phyloP scores from a whole-genome alignment of 495 filamentous ascomycete species.

The Hypoxylon perforatum region DNA sequence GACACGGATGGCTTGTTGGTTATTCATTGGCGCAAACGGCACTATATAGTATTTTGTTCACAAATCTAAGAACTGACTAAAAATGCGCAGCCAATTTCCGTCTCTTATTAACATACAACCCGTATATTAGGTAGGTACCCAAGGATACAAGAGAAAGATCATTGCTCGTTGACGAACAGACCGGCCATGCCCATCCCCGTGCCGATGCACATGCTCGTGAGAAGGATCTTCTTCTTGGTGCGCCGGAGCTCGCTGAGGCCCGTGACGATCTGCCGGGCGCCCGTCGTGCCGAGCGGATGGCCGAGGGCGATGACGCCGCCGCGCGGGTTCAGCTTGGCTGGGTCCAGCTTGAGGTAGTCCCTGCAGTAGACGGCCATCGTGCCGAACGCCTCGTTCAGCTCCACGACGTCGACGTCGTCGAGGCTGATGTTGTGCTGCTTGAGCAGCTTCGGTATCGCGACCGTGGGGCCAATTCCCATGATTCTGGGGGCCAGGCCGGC shows the following conservation, averaged over 20 bases:
- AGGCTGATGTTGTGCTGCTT: constrained; percentile 80
- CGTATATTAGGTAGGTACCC: background rate
- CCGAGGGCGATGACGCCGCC: constrained; percentile 84
- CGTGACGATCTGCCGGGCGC: constrained; percentile 83
- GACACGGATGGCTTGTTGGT: background rate
- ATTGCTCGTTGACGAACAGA: constrained; percentile 83
- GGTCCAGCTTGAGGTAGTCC: constrained; percentile 78
- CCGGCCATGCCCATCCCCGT: constrained; percentile 87
- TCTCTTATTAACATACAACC: background rate
- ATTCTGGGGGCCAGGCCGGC: constrained; percentile 90
- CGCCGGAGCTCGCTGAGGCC: constrained; percentile 82
- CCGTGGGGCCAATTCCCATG: constrained; percentile 96
- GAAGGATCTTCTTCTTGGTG: constrained; percentile 82
- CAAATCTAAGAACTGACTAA: background rate
- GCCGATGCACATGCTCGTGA: constrained; percentile 91
- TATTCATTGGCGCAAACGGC: background rate
- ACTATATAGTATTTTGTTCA: constrained; percentile 1
- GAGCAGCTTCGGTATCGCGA: constrained; percentile 95
- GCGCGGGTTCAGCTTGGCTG: constrained; percentile 87
- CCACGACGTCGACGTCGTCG: constrained; percentile 86
- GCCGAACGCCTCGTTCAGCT: constrained; percentile 98
- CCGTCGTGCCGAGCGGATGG: constrained; percentile 85
- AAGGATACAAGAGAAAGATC: constrained; percentile 36
- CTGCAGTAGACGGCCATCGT: constrained; percentile 96
- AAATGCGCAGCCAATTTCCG: background rate